Conservation (phyloP, 176 grass and related monocot genomes). For the Hordeum vulgare region DNA sequence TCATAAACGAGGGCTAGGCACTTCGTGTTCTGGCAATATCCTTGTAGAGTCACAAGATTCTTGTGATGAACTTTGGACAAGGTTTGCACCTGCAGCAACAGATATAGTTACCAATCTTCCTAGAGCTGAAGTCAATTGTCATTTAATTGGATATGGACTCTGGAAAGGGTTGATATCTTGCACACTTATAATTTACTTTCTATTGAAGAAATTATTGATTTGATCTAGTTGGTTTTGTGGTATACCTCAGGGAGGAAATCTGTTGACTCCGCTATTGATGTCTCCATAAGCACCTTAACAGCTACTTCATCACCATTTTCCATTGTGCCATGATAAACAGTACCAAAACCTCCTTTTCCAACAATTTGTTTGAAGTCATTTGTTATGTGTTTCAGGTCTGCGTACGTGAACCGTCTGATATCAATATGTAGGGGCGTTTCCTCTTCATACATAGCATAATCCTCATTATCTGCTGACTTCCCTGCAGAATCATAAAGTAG, state of each 20-base stretch:
- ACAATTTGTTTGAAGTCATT: conserved; percentile 19
- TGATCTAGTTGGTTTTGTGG: not conserved
- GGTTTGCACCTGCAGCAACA: conserved; percentile 12
- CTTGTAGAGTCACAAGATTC: conserved; percentile 29
- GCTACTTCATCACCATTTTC: conserved; percentile 31
- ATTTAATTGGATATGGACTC: not conserved
- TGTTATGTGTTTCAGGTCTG: conserved; percentile 23
- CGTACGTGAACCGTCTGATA: conserved; percentile 25
- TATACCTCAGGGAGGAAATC: conserved; percentile 43
- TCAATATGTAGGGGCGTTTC: conserved; percentile 19
- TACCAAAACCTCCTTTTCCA: conserved; percentile 47
- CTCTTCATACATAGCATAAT: conserved; percentile 24
- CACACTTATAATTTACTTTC: not conserved
- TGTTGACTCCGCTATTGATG: conserved; percentile 4
- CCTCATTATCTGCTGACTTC: not conserved
- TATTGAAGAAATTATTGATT: not conserved
- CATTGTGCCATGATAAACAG: conserved; percentile 35
- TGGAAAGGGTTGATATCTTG: not conserved
- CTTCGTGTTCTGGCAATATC: conserved; percentile 34
- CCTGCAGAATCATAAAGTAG: not conserved
- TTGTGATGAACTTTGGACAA: conserved; percentile 37
- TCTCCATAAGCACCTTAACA: conserved; percentile 30
- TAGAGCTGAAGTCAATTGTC: not conserved
- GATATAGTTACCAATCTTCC: not conserved
- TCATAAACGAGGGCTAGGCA: conserved; percentile 36